Evolutionary conservation across 2,329 filamentous ascomycete species (phyloP).

Genomic region (Ustulina deusta): DNA sequence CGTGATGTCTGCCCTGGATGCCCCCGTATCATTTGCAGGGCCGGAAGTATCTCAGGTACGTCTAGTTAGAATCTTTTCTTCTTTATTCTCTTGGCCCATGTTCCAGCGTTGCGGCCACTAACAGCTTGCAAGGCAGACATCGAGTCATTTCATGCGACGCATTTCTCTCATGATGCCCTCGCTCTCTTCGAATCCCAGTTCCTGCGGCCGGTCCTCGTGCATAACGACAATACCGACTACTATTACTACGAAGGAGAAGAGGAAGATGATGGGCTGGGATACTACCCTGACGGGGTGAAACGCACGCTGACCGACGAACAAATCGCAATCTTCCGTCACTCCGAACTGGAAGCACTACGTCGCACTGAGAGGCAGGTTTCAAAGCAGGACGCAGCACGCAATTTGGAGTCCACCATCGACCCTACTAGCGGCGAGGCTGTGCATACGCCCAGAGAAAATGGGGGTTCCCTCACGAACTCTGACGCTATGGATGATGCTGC

Average conservation of each 20-base stretch:
- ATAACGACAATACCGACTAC: constrained; percentile 40
- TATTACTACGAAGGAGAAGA: constrained; percentile 50
- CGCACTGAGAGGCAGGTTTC: constrained; percentile 59
- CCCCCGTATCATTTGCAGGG: constrained; percentile 41
- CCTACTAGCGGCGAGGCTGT: constrained; percentile 18
- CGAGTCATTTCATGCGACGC: constrained; percentile 66
- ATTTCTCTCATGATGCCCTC: constrained; percentile 66
- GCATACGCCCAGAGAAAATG: constrained; percentile 17
- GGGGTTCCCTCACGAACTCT: constrained; percentile 2
- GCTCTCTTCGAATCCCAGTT: constrained; percentile 62
- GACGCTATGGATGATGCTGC: constrained; percentile 40
- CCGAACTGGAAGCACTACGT: constrained; percentile 81
- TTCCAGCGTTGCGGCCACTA: constrained; percentile 41
- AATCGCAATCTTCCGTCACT: constrained; percentile 89
- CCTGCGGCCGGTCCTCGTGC: constrained; percentile 50
- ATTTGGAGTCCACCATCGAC: constrained; percentile 23
- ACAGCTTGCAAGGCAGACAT: constrained; percentile 66
- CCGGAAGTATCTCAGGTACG: constrained; percentile 56
- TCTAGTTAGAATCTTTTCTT: not conserved
- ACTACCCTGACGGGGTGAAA: constrained; percentile 87
- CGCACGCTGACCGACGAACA: constrained; percentile 92
- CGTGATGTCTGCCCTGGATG: constrained; percentile 42
- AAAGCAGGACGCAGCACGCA: constrained; percentile 42
- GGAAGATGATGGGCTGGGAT: constrained; percentile 77
- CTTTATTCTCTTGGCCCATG: not conserved